Base-by-base conservation (phyloP, 2,329 filamentous ascomycete species). In the Colletotrichum tofieldiae region DNA sequence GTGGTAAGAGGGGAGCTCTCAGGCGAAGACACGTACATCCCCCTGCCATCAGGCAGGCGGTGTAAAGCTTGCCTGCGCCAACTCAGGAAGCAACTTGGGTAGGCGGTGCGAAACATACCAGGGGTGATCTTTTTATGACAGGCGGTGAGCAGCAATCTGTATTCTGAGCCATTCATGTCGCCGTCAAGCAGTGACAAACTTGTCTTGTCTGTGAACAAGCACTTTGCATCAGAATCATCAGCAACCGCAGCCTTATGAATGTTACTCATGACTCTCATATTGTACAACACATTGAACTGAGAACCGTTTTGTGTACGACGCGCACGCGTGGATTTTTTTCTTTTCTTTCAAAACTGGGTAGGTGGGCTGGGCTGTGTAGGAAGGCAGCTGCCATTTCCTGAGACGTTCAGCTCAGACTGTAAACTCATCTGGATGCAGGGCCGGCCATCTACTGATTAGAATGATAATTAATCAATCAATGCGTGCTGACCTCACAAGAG, bases 191-290 rank as follows among this genome's bases (percentile, higher is more conserved):
- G 23, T 59, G 16, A 55, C 18, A 37, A 55, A 59, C 11, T 45
- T 59, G 8, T 29, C 16, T 45, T 59, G 16, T 59, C 7, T 35
- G 18, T 37, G 20, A 55, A 55, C 18, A 55, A 26, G 32, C 18
- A 55, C 52, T 55, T 55, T 55, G 26, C 18, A 55, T 55, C 9
- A 55, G n/a, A 55, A 55, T 37, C 9, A 55, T 55, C 11, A 55
- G 29, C 20, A 37, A 35, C 29, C 9, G 32, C 32, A 55, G 52
- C 52, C 7, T 55, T 37, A 55, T 55, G 12, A 35, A 37, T 55
- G 29, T 55, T 55, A 35, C 52, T 37, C 3, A 55, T 55, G 20
- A 55, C 29, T 55, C 29, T 37, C 14, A 55, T 11, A 55, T 55
- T 55, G 7, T 35, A 55, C 14, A 55, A 55, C 7, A 55, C 18